Evolutionary conservation across 2,329 filamentous ascomycete species (phyloP).

Genomic region (Colletotrichum acutatum): DNA sequence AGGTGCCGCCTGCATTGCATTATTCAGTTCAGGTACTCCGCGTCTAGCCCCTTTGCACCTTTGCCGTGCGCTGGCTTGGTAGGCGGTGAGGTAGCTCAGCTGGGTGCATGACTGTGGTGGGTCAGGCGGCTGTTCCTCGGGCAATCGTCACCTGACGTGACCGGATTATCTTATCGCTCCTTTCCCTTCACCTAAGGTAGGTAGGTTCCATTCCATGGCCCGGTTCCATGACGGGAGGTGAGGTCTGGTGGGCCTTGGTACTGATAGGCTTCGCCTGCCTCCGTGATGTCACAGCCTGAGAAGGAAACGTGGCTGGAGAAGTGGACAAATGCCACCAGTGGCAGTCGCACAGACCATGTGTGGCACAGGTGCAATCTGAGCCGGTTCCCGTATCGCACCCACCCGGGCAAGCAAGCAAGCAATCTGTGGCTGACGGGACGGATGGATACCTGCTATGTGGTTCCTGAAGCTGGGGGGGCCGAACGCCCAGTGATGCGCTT

Average conservation of each 20-base stretch:
- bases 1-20: constrained; percentile 20
- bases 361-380: background rate
- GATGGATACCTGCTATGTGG: constrained; percentile 1
- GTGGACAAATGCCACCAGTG: background rate
- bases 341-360: background rate
- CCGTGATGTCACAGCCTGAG: constrained; percentile 33
- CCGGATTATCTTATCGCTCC: constrained; percentile 20
- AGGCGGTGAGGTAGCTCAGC: background rate
- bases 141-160: constrained; percentile 15
- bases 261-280: too few species aligned
- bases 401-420: background rate
- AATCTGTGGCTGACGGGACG: constrained; percentile 4
- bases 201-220: too few species aligned
- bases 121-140: constrained; percentile 17
- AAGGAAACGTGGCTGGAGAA: constrained; percentile 1
- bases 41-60: background rate
- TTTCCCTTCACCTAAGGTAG: background rate
- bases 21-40: constrained; percentile 18
- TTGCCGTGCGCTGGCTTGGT: background rate
- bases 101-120: constrained; percentile 13
- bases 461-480: constrained; percentile 23
- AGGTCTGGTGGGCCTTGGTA: too few species aligned
- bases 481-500: constrained; percentile 32
- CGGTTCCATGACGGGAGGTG: too few species aligned
- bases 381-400: background rate